Evolutionary conservation across 208 protist genomes (phyloP).

Genomic region (Crithidia expoeki): DNA sequence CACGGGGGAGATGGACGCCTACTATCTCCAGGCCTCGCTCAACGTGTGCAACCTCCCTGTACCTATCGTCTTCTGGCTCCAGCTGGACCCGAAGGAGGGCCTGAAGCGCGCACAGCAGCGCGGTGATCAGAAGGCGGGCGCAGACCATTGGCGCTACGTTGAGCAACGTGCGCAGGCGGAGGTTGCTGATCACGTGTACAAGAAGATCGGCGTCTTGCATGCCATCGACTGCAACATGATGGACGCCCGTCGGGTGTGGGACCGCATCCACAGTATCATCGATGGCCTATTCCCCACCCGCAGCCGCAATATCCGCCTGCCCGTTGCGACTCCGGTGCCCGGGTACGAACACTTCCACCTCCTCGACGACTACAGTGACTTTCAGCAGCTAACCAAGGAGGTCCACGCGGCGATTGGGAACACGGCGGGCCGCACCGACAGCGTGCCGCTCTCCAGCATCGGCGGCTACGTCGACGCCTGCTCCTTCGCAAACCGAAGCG

Average conservation of each 20-base stretch:
- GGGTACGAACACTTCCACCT: slow-evolving; percentile 44
- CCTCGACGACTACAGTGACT: slow-evolving; percentile 59
- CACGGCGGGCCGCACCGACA: slow-evolving; percentile 58
- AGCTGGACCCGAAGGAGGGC: slow-evolving; percentile 66
- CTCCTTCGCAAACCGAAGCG: slow-evolving; percentile 52
- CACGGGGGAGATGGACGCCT: slow-evolving; percentile 78
- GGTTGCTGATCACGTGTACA: slow-evolving; percentile 65
- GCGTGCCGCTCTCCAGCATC: slow-evolving; percentile 74
- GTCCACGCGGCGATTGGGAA: slow-evolving; percentile 76
- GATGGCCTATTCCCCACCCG: slow-evolving; percentile 46
- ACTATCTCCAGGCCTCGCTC: slow-evolving; percentile 78
- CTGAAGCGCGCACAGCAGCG: slow-evolving; percentile 59
- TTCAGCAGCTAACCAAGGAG: slow-evolving; percentile 56
- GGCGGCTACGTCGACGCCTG: slow-evolving; percentile 71
- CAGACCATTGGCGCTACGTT: slow-evolving; percentile 60
- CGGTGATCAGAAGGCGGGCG: slow-evolving; percentile 50
- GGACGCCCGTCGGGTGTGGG: slow-evolving; percentile 44
- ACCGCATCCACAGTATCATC: slow-evolving; percentile 54
- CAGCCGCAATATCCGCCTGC: slow-evolving; percentile 33
- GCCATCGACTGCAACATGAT: slow-evolving; percentile 50
- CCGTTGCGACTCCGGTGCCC: slow-evolving; percentile 20
- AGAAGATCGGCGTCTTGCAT: slow-evolving; percentile 55
- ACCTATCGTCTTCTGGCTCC: slow-evolving; percentile 79
- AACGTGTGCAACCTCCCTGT: slow-evolving; percentile 57
- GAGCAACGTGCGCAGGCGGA: slow-evolving; percentile 76